Conservation (phyloP, 768 basidiomycete genomes). For the Candolleomyces aberdarensis region DNA sequence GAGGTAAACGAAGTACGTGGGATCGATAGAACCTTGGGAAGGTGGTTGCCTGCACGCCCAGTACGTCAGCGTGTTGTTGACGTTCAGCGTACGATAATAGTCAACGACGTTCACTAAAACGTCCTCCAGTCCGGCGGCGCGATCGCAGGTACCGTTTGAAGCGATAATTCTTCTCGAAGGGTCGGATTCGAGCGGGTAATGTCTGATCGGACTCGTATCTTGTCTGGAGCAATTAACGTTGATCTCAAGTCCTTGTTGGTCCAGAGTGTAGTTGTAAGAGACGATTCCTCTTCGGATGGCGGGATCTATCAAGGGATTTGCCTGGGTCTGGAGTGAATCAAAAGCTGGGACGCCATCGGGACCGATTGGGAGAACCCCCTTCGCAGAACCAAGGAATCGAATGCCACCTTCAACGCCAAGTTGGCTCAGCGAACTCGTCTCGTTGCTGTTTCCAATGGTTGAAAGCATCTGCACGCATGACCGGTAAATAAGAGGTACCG, state of each 20-base stretch:
- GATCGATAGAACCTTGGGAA: background rate
- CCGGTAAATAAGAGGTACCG: background rate
- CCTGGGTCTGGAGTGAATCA: slow-evolving; percentile 1
- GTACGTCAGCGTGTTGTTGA: background rate
- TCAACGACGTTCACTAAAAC: background rate
- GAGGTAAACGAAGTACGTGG: background rate
- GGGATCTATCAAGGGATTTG: slow-evolving; percentile 9
- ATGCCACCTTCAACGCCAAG: slow-evolving; percentile 17
- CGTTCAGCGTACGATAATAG: background rate
- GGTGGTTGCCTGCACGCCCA: background rate
- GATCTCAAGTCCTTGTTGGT: slow-evolving; percentile 20
- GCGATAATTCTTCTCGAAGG: background rate
- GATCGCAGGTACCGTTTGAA: background rate
- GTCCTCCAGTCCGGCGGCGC: background rate
- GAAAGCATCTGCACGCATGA: too few species aligned
- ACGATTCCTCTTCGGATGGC: background rate
- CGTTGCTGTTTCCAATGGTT: background rate
- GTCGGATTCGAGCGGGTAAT: background rate
- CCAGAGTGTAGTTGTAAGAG: slow-evolving; percentile 20
- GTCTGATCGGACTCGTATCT: slow-evolving; percentile 1
- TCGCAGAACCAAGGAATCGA: slow-evolving; percentile 19
- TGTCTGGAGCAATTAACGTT: slow-evolving; percentile 14
- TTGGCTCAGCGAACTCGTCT: slow-evolving; percentile 14
- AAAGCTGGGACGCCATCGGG: slow-evolving; percentile 21
- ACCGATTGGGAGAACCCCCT: slow-evolving; percentile 20